Conservation (phyloP, 768 basidiomycete genomes). For the Lactarius quietus region DNA sequence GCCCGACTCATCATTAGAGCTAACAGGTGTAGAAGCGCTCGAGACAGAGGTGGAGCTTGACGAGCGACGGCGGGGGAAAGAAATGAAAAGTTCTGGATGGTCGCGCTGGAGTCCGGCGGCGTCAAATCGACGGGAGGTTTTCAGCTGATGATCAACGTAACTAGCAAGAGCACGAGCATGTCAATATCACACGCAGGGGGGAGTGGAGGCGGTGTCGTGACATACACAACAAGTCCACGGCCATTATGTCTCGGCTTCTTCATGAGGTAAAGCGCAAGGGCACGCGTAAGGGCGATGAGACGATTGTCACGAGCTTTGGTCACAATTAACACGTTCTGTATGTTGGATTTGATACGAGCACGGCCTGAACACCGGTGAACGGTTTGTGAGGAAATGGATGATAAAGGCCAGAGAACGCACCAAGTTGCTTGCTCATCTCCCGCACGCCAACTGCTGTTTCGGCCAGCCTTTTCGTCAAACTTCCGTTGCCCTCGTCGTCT, state of each 20-base stretch:
- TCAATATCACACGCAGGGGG: constrained; percentile 13
- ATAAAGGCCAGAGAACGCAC: constrained; percentile 41
- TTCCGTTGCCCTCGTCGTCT: constrained; percentile 67
- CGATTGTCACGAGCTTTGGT: constrained; percentile 98
- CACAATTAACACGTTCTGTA: constrained; percentile 91
- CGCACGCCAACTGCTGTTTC: constrained; percentile 96
- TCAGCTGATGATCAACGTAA: constrained; percentile 93
- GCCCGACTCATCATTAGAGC: constrained; percentile 40
- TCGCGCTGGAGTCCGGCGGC: constrained; percentile 83
- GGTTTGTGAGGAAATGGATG: not conserved
- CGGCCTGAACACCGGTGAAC: constrained; percentile 54
- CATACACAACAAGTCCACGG: constrained; percentile 86
- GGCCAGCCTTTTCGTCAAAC: constrained; percentile 87
- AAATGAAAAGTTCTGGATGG: constrained; percentile 83
- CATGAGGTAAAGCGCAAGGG: constrained; percentile 96
- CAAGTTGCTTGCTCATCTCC: constrained; percentile 98
- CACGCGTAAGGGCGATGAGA: constrained; percentile 90
- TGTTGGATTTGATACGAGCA: constrained; percentile 85
- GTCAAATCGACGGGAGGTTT: constrained; percentile 88
- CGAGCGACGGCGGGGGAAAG: constrained; percentile 69
- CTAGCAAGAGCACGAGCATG: constrained; percentile 37
- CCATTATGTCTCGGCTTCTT: constrained; percentile 64
- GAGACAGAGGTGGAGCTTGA: constrained; percentile 64
- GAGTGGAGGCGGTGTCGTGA: constrained; percentile 23
- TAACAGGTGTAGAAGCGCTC: constrained; percentile 48